Evolutionary conservation across 257 asterid species (phyloP).

Genomic region (Striga asiatica): DNA sequence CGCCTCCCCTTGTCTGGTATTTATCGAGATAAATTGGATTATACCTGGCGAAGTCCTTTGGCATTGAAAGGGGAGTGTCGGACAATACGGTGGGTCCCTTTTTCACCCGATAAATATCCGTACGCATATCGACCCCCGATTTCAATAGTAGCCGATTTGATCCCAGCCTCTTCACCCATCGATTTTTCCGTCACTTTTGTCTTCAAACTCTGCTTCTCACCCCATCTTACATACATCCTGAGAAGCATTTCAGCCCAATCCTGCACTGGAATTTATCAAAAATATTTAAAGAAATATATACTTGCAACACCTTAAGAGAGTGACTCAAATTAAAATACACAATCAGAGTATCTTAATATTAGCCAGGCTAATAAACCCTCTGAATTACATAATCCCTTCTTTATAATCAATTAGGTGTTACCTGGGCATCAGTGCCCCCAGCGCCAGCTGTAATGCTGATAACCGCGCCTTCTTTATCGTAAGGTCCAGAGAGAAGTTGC

Average conservation of each 20-base stretch:
- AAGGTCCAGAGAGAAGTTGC: slow-evolving; percentile 91
- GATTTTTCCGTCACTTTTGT: slow-evolving; percentile 87
- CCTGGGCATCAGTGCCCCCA: slow-evolving; percentile 99
- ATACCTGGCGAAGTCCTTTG: slow-evolving; percentile 96
- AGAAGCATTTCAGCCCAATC: slow-evolving; percentile 99
- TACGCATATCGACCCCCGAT: slow-evolving; percentile 84
- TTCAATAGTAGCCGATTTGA: slow-evolving; percentile 83
- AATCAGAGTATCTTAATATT: neutral
- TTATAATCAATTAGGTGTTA: slow-evolving; percentile 18
- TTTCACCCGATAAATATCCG: slow-evolving; percentile 92
- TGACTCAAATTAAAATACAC: neutral
- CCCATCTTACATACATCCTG: slow-evolving; percentile 97
- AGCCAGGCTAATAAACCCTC: neutral
- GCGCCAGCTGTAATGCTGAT: slow-evolving; percentile 86
- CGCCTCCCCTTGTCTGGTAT: too few species aligned
- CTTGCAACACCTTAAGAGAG: neutral
- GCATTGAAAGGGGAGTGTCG: slow-evolving; percentile 94
- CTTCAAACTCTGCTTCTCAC: slow-evolving; percentile 77
- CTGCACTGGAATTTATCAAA: slow-evolving; percentile 89
- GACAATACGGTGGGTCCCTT: slow-evolving; percentile 94
- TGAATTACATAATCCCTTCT: neutral
- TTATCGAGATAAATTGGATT: neutral
- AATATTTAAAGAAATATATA: slow-evolving; percentile 24
- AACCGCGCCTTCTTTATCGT: slow-evolving; percentile 92
- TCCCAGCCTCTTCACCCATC: slow-evolving; percentile 95